Conservation (phyloP, 805 yeast genomes). For the Wickerhamomyces mucosus region DNA sequence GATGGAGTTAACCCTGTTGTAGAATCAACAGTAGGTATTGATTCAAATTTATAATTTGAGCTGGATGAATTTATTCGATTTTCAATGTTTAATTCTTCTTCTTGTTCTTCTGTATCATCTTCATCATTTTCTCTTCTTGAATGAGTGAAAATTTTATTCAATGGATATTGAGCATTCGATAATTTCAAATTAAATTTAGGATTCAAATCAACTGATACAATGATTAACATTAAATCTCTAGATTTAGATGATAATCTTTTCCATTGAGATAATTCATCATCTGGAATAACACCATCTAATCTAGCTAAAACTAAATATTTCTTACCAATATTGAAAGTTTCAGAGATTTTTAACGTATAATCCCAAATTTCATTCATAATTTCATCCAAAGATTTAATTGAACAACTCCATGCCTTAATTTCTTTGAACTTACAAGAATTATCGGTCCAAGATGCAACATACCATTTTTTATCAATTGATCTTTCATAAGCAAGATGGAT, state of each 20-base stretch:
- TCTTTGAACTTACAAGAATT: constrained; percentile 60
- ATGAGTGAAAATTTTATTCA: constrained; percentile 21
- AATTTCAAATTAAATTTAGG: constrained; percentile 34
- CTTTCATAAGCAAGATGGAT: constrained; percentile 82
- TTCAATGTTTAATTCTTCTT: constrained; percentile 3
- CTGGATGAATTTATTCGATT: constrained; percentile 1
- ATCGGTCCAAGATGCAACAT: constrained; percentile 84
- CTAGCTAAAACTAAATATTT: constrained; percentile 60
- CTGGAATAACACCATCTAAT: constrained; percentile 65
- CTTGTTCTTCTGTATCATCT: constrained; percentile 13
- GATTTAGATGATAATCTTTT: constrained; percentile 54
- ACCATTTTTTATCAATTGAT: constrained; percentile 75
- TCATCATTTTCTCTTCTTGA: constrained; percentile 10
- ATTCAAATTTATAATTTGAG: constrained; percentile 8
- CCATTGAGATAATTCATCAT: constrained; percentile 77
- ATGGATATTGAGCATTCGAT: constrained; percentile 23
- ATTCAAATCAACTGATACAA: constrained; percentile 54
- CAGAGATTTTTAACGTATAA: constrained; percentile 38
- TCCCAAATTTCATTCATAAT: constrained; percentile 63
- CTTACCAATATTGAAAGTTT: constrained; percentile 24
- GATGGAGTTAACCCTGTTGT: constrained; percentile 20
- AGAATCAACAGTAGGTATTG: constrained; percentile 19
- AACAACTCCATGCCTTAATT: constrained; percentile 56
- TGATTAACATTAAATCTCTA: constrained; percentile 51
- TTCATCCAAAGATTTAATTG: constrained; percentile 33